Evolutionary conservation across 208 protist genomes (phyloP).

Genomic region (Acanthamoeba culbertsoni): DNA sequence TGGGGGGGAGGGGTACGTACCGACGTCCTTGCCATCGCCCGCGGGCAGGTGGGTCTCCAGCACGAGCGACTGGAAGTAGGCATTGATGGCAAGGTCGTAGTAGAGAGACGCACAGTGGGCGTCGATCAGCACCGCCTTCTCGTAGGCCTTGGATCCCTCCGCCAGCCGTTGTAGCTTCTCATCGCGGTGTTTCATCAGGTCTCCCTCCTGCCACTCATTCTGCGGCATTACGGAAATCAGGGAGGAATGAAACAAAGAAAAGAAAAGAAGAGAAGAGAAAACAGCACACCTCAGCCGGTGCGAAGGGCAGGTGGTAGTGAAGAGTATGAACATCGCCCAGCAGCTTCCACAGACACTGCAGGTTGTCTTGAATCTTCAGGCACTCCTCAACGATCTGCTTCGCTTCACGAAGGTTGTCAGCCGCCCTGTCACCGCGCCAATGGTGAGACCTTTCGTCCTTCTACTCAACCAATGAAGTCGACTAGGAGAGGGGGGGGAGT

Average conservation of each 20-base stretch:
- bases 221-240: not conserved
- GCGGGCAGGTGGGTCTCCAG: not conserved
- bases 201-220: not conserved
- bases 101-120: not conserved
- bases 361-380: slow-evolving; percentile 25
- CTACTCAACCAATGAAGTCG: not conserved
- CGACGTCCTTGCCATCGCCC: not conserved
- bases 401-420: not conserved
- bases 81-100: slow-evolving; percentile 13
- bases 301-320: not conserved
- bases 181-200: not conserved
- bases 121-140: not conserved
- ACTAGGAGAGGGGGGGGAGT: not conserved
- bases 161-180: not conserved
- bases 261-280: not conserved
- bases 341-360: slow-evolving; percentile 11
- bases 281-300: not conserved
- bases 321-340: slow-evolving; percentile 10
- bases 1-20: not conserved
- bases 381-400: not conserved
- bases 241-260: not conserved
- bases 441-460: not conserved
- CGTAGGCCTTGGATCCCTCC: not conserved
- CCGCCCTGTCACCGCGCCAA: not conserved
- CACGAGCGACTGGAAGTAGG: not conserved